Evolutionary conservation across 1,284 basidiomycete genomes (phyloP), one percentile per base, ranked within the genome.

Genomic region (Thelephora terrestris): DNA sequence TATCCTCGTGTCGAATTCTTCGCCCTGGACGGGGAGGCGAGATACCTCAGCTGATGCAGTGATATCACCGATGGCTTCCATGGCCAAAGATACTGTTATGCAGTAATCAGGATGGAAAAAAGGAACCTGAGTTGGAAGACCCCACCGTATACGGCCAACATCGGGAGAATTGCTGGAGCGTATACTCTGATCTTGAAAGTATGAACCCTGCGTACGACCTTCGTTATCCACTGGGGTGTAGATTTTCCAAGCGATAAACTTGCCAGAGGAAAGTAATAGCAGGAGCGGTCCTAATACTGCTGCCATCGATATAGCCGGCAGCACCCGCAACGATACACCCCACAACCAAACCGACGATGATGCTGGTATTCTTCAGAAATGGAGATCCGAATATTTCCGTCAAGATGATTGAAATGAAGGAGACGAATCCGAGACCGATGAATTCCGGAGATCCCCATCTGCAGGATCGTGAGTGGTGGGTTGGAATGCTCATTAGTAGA

Each of bases 31-130:
- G 16, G 70, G 64, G 17, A 88, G 72, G 9, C 78, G 75, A 2
- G 85, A 89, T 3, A 89, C 85, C 61, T 93, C 91, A 1, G 84
- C 80, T 4, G 84, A 85, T 0, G 90, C 87, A 0, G 90, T 91
- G 55, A 92, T 83, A 57, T 92, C 89, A 1, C 89, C 90, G 45
- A 90, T 90, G 4, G 86, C 84, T 63, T 92, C 89, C 81, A 89
- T 85, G 2, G 84, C 78, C 1, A 79, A 61, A 1, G 84, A 85
- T 7, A 84, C 81, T 82, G 49, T 17, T 39, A 24, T 17, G 48
- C 32, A 32, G 46, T 5, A 27, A 20, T 29, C 2, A 12, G 7
- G 21, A 46, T 24, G n/a, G 14, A 21, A 5, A 36, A 24, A 27
- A 7, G 2, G 24, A 20, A 29, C 23, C 10, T 34, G 49, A 18